These are phyloP conservation scores for Albatrellus ellisii DNA, from an alignment of 768 basidiomycete genomes.

Conservation along the genomic window DNA sequence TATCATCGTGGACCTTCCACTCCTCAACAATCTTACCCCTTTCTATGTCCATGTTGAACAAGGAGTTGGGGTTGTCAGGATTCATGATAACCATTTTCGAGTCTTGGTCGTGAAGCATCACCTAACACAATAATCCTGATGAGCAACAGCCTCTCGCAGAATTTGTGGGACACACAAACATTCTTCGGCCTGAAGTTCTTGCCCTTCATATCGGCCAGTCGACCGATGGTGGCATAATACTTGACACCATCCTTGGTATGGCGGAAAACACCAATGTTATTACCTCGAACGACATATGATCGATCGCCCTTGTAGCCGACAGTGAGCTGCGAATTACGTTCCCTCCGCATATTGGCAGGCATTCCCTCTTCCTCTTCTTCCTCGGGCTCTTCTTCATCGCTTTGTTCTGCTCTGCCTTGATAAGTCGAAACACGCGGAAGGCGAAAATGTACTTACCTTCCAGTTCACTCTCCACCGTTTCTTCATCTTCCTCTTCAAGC, in stretches of 20 bases:
- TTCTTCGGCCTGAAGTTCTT: constrained; percentile 78
- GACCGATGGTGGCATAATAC: constrained; percentile 79
- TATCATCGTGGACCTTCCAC: constrained; percentile 91
- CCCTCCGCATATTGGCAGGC: constrained; percentile 29
- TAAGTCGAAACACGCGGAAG: not conserved
- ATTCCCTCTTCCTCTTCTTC: constrained; percentile 18
- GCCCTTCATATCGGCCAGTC: constrained; percentile 67
- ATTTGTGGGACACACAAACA: constrained; percentile 29
- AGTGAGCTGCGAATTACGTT: constrained; percentile 78
- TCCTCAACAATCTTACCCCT: constrained; percentile 95
- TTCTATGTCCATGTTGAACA: constrained; percentile 88
- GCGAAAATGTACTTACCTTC: constrained; percentile 31
- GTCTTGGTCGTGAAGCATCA: constrained; percentile 97
- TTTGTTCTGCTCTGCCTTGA: constrained; percentile 7
- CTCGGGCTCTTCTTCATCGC: constrained; percentile 14
- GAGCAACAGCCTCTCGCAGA: constrained; percentile 7
- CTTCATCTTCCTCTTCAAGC: constrained; percentile 46
- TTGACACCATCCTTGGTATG: constrained; percentile 63
- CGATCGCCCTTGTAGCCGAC: constrained; percentile 94
- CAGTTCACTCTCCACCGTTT: constrained; percentile 60
- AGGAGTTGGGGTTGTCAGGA: constrained; percentile 60
- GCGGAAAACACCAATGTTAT: constrained; percentile 83
- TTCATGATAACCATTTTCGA: constrained; percentile 91
- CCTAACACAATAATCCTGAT: constrained; percentile 28
- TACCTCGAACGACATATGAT: constrained; percentile 86